Evolutionary conservation across 225 moss, liverwort and hornwort species (phyloP), one percentile per base, ranked within the genome.

Genomic region (Polytrichum formosum): DNA sequence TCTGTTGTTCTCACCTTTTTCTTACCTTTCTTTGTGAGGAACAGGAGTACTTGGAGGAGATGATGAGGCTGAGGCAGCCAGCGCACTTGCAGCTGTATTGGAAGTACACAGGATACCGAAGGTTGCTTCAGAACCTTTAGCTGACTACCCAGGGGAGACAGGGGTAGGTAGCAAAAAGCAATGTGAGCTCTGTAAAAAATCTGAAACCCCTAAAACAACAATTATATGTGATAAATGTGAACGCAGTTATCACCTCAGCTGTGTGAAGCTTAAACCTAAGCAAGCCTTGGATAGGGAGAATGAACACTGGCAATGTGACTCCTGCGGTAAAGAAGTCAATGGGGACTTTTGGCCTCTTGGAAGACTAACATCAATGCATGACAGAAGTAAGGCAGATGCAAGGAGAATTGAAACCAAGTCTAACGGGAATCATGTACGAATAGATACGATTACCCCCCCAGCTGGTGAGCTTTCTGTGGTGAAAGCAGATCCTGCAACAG

Each of bases 141-240:
- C 89, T 70, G 70, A 72, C 55, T 84, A 83, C 69, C 89, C 89
- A 28, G 89, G 89, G 65, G 79, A 70, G 55, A 77, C 72, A 73
- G 86, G 86, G 60, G 62, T 81, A 70, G 74, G 66, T 26, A 76
- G 65, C 66, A 86, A 79, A 72, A 74, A 56, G 22, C 33, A 5
- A 53, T 89, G 89, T 55, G 59, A 61, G 33, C 56, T 76, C 28
- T 89, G 88, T 75, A 76, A 79, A 28, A 83, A 81, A 75, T 78
- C 86, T 70, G 89, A 86, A 79, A 77, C 76, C 55, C 66, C 66
- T 23, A 86, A 79, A 74, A 53, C 77, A 63, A 83, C 85, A 61
- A 81, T 89, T 66, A 68, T 89, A 53, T 89, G 89, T 60, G 89
- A 89, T 54, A 86, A 86, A 65, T 89, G 89, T 77, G 81, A 89